Percentiles rank a stretch among this genome's conserved stretches.
phyloP scores from a whole-genome alignment of 1,284 basidiomycete genomes.

The Coniferiporia sulphurascens region DNA sequence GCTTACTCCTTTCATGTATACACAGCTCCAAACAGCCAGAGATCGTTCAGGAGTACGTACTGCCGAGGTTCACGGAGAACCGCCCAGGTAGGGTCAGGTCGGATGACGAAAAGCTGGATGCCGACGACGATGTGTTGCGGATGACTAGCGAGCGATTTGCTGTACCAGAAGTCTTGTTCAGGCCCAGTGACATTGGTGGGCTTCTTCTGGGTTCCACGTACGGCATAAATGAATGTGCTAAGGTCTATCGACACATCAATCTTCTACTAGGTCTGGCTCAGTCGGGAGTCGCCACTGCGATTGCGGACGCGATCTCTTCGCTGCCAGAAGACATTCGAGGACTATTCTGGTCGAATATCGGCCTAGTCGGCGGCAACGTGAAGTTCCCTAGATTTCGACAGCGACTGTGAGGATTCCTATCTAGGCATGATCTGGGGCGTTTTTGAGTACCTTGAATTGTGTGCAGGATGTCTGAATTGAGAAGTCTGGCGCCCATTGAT shows the following conservation, averaged over 20 bases:
- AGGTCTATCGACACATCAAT: constrained; percentile 1
- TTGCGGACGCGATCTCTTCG: constrained; percentile 68
- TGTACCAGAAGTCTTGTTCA: constrained; percentile 86
- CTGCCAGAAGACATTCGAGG: constrained; percentile 78
- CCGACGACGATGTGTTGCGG: constrained; percentile 74
- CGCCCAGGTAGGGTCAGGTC: constrained; percentile 63
- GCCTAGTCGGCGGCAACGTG: constrained; percentile 80
- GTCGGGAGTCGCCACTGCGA: constrained; percentile 69
- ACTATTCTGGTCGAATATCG: constrained; percentile 93
- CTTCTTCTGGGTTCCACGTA: constrained; percentile 19
- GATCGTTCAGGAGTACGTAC: constrained; percentile 82
- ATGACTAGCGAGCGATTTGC: constrained; percentile 90
- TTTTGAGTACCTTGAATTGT: constrained; percentile 6
- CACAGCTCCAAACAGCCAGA: constrained; percentile 47
- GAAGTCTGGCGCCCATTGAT: constrained; percentile 73
- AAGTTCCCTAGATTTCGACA: constrained; percentile 70
- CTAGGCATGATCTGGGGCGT: constrained; percentile 3
- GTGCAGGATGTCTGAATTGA: constrained; percentile 60
- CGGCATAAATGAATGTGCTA: not conserved
- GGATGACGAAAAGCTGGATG: constrained; percentile 45
- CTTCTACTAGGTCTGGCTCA: constrained; percentile 67
- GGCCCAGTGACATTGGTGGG: constrained; percentile 83
- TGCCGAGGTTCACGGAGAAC: constrained; percentile 81
- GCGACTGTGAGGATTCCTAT: constrained; percentile 56
- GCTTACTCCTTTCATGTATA: constrained; percentile 22